These are phyloP conservation scores for Perilla frutescens DNA, from an alignment of 257 asterid species.

Conservation along the genomic window DNA sequence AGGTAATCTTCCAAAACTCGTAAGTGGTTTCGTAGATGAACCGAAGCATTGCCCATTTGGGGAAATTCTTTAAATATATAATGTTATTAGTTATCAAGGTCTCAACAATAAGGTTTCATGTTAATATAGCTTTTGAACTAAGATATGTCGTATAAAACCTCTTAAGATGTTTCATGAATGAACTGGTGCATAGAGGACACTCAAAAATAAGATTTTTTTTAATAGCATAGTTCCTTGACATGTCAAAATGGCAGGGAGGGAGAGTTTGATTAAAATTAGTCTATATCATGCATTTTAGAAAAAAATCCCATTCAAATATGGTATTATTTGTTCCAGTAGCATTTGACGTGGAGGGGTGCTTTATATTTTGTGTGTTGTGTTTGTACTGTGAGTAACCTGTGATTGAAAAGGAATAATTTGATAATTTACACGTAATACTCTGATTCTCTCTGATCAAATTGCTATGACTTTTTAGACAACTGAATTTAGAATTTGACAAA, in stretches of 20 bases:
- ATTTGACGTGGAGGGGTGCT: not conserved
- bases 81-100: slow-evolving; percentile 18
- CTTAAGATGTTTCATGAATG: not conserved
- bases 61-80: not conserved
- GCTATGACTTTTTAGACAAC: not conserved
- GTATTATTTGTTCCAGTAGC: slow-evolving; percentile 24
- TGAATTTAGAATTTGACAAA: slow-evolving; percentile 10
- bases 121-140: not conserved
- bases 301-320: not conserved
- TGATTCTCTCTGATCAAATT: not conserved
- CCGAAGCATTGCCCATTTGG: slow-evolving; percentile 9
- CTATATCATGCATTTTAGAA: not conserved
- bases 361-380: not conserved
- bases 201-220: not conserved
- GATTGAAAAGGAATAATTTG: not conserved
- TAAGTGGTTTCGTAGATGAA: slow-evolving; percentile 6
- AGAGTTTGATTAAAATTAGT: not conserved
- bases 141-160: not conserved
- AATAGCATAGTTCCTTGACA: not conserved
- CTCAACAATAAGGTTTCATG: not conserved
- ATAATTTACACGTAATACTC: not conserved
- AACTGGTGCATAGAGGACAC: not conserved
- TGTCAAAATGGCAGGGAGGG: not conserved
- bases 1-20: slow-evolving; percentile 46
- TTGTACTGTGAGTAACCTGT: slow-evolving; percentile 21